Evolutionary conservation across 768 basidiomycete genomes (phyloP), one percentile per base, ranked within the genome.

Genomic region (Mycena crocata): DNA sequence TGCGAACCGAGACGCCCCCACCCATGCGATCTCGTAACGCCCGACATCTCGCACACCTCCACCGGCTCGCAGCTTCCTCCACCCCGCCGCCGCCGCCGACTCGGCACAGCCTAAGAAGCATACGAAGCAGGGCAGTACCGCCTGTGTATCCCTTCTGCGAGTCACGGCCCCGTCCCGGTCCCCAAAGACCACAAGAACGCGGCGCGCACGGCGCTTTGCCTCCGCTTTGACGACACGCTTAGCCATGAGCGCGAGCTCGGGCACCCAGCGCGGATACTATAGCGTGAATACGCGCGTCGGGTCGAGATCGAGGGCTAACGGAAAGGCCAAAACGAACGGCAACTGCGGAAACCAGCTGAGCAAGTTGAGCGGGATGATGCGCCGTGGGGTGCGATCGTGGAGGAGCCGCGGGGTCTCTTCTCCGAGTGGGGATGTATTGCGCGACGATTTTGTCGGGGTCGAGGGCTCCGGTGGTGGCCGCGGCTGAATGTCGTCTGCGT

Each of bases 191-290:
- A n/a, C n/a, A n/a, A n/a, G 78, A 57, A 84, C 85, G 23, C 84
- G 86, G 46, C 84, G 83, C 17, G 79, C 76, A n/a, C 87, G 83
- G 17, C 87, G 83, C 67, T 85, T 86, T 4, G 78, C 78, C 56
- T 91, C 91, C 2, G 89, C 87, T 45, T 85, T 80, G 14, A 90
- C 89, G 2, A 94, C 89, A 12, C 89, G 82, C 26, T 82, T 79
- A 6, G 92, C 92, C 60, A 94, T 81, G 15, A 86, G 80, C 0
- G 85, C 80, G 4, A 94, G 82, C 69, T 92, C 93, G 13, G 92
- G 91, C 0, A 94, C 90, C 49, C 93, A 90, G 9, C 92, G 87
- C 3, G 94, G 83, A 71, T 93, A 89, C 0, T 92, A 92, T 9
- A 93, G 76, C 0, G 92, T 90, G 74, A 90, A 93, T 1, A 91